phyloP scores from a whole-genome alignment of 306 rosid species.

The Quercus cerris region DNA sequence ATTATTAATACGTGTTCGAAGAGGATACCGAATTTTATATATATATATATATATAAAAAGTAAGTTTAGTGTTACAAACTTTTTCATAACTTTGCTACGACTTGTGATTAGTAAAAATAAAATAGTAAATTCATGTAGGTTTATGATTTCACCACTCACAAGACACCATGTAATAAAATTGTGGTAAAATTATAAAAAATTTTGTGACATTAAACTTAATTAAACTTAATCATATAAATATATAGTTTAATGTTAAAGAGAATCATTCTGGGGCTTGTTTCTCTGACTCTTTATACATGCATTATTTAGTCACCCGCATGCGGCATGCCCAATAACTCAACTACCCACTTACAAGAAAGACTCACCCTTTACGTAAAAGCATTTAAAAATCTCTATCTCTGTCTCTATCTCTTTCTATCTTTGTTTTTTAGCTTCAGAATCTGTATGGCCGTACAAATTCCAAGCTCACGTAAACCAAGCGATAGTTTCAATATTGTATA shows the following conservation, averaged over 20 bases:
- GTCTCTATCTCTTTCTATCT: neutral
- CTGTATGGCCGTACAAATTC: neutral
- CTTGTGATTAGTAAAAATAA: fast-evolving
- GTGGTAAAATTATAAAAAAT: no score
- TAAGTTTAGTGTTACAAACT: fast-evolving
- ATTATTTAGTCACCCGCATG: constrained; percentile 6
- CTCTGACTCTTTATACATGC: neutral
- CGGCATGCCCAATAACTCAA: neutral
- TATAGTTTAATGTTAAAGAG: neutral
- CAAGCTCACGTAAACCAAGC: constrained; percentile 15
- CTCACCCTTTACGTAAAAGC: constrained; percentile 26
- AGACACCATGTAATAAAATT: no score
- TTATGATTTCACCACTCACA: fast-evolving
- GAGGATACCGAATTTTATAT: no score
- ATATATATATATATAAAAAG: no score
- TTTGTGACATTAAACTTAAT: no score
- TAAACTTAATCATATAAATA: neutral
- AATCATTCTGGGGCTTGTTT: constrained; percentile 31
- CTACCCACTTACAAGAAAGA: constrained; percentile 10
- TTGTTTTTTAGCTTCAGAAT: neutral
- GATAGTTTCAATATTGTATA: neutral
- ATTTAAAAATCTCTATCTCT: constrained; percentile 15
- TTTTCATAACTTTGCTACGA: no score
- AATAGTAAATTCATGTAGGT: fast-evolving
- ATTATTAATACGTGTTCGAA: no score